phyloP scores from a whole-genome alignment of 257 asterid genomes.

The Henckelia pumila region DNA sequence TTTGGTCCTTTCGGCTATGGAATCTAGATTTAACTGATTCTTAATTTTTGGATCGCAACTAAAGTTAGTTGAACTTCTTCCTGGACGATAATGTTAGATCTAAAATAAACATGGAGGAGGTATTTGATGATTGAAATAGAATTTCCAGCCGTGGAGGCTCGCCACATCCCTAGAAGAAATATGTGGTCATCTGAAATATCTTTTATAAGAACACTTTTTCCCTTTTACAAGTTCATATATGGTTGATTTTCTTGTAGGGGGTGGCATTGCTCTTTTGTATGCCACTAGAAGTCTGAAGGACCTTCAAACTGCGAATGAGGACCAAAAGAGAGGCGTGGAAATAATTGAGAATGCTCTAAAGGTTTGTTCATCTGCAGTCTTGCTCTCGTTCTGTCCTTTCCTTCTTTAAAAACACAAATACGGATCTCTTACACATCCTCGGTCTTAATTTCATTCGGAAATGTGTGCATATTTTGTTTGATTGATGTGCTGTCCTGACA shows the following conservation, averaged over 20 bases:
- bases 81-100: background rate
- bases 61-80: background rate
- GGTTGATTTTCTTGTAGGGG: slow-evolving; percentile 47
- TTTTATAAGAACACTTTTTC: slow-evolving; percentile 1
- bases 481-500: slow-evolving; percentile 21
- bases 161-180: slow-evolving; percentile 3
- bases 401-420: background rate
- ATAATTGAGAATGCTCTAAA: slow-evolving; percentile 75
- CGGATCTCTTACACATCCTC: background rate
- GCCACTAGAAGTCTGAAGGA: slow-evolving; percentile 61
- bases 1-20: background rate
- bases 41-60: background rate
- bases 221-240: background rate
- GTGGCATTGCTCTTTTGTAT: slow-evolving; percentile 86
- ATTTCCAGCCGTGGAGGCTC: background rate
- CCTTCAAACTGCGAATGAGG: slow-evolving; percentile 67
- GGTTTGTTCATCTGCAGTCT: slow-evolving; percentile 40
- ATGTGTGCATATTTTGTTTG: background rate
- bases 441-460: background rate
- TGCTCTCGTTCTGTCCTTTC: background rate
- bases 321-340: slow-evolving; percentile 75
- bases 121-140: background rate
- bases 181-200: slow-evolving; percentile 2
- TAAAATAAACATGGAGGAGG: background rate
- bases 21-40: no score